Conservation (phyloP, 1,284 basidiomycete genomes). For the Wallemia ichthyophaga region DNA sequence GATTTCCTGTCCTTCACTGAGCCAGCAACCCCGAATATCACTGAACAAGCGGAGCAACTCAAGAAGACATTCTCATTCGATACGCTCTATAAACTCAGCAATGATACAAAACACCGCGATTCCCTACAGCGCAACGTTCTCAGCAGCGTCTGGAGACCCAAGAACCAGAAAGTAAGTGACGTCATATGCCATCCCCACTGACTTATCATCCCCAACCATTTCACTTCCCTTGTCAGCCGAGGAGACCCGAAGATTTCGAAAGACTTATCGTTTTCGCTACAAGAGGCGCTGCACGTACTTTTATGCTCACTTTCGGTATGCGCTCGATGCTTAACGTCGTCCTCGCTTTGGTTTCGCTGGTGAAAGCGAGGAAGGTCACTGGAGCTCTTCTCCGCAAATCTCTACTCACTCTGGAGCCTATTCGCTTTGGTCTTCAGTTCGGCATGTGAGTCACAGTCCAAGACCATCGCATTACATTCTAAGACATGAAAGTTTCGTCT, state of each 20-base stretch:
- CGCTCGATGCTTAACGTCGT: not conserved
- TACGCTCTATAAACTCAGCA: not conserved
- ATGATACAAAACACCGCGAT: not conserved
- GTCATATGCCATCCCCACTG: too few species aligned
- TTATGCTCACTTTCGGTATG: not conserved
- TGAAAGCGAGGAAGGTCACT: not conserved
- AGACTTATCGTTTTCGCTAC: not conserved
- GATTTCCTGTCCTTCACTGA: not conserved
- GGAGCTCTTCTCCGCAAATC: not conserved
- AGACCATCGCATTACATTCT: not conserved
- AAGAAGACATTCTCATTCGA: not conserved
- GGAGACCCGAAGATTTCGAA: not conserved
- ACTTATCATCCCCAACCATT: not conserved
- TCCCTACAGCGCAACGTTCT: not conserved
- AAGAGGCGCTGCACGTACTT: not conserved
- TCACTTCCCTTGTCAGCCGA: too few species aligned
- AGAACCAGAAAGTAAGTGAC: not conserved
- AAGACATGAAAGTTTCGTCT: not conserved
- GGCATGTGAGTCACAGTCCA: not conserved
- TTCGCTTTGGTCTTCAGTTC: not conserved
- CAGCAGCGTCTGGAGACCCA: constrained; percentile 1
- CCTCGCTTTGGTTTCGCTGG: not conserved
- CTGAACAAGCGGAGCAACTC: not conserved
- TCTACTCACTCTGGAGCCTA: not conserved
- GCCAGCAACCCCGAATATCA: not conserved